Base-by-base conservation (phyloP, 2,329 filamentous ascomycete species). In the Graphiopsis chlorocephala region DNA sequence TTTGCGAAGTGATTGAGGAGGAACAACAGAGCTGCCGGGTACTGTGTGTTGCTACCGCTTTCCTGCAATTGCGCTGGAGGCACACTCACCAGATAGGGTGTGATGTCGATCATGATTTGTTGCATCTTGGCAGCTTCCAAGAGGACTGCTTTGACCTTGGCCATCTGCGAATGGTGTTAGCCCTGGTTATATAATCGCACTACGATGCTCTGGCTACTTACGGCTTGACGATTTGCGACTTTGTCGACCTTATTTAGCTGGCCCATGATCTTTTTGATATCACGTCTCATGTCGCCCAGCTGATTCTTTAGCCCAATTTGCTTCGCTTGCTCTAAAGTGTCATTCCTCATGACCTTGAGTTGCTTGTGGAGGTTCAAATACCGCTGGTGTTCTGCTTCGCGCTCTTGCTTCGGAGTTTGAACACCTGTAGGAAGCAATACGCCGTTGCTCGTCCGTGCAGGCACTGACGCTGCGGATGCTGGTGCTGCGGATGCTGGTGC, bases 1-100 rank as follows among this genome's bases (percentile, higher is more conserved):
- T 96, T 96, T 69, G 89, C 82, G 68, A 93, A 88, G 59, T 90
- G 87, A 71, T 91, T 93, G 64, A 96, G 82, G 1, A 92, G 83
- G 74, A 93, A 96, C 28, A 96, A 79, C 67, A 91, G 68, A 14
- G 69, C 83, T 79, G 25, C 66, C 28, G 70, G 66, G 82, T 84
- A 76, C 17, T 77, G 71, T n/a, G 75, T 69, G 63, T 75, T 69
- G 25, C 26, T 38, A 25, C 31, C 29, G 47, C 48, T 12, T 53
- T 61, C 25, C 17, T 47, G 50, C 14, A 61, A 35, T 23, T 29
- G 35, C n/a, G n/a, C 38, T 11, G 55, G 25, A 12, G 62, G 76
- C 1, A 80, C 79, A 38, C 78, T 77, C 26, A 85, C 80, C 72
- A 77, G 52, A 75, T 75, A 74, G 66, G 69, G 60, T 33, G 71